Evolutionary conservation across 352 stramenopile genomes (phyloP).

Genomic region (Pythium rhizo-oryzae): DNA sequence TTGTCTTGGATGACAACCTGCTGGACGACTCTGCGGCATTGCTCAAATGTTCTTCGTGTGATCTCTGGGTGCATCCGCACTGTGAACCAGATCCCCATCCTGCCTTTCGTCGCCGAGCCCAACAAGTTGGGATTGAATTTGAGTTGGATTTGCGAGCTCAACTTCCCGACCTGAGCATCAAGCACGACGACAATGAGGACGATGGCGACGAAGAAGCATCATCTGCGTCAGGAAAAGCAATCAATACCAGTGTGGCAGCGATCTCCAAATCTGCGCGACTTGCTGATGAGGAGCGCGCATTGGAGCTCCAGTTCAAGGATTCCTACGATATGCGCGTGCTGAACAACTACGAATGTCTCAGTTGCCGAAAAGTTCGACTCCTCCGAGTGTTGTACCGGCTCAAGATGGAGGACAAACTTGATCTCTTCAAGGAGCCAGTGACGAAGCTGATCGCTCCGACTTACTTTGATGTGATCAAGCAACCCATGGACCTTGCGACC

Average conservation of each 20-base stretch:
- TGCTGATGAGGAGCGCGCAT: constrained; percentile 68
- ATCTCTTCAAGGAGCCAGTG: constrained; percentile 94
- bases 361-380: constrained; percentile 77
- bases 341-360: constrained; percentile 87
- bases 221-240: background rate
- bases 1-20: constrained; percentile 46
- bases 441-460: constrained; percentile 92
- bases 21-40: constrained; percentile 52
- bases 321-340: constrained; percentile 69
- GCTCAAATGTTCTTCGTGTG: constrained; percentile 73
- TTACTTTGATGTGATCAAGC: constrained; percentile 94
- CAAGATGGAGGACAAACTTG: constrained; percentile 76
- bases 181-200: constrained; percentile 17
- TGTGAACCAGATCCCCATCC: constrained; percentile 77
- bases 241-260: background rate
- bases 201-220: constrained; percentile 20
- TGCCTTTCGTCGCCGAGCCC: constrained; percentile 44
- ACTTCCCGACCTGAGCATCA: constrained; percentile 26
- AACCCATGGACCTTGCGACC: constrained; percentile 93
- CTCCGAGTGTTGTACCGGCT: constrained; percentile 68
- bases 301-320: constrained; percentile 56
- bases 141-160: constrained; percentile 53
- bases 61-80: constrained; percentile 80
- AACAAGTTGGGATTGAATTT: constrained; percentile 33
- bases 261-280: constrained; percentile 48